A percentile compares a stretch with the other conserved stretches of the same genome.
These are phyloP conservation scores for Aspergillus carlsbadensis DNA, from an alignment of 495 filamentous ascomycete species.

Conservation along the genomic window DNA sequence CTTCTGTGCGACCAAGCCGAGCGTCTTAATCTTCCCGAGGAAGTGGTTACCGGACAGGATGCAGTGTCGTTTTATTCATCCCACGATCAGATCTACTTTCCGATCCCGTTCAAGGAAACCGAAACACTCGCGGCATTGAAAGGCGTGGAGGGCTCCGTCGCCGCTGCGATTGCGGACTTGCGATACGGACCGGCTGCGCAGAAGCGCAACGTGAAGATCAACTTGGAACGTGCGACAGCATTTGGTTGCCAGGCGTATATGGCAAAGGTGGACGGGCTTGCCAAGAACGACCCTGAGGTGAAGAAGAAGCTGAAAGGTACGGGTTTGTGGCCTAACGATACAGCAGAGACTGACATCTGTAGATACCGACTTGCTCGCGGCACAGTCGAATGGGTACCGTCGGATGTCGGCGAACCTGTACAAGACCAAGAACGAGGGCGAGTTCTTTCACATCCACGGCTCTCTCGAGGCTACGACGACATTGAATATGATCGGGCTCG, in stretches of 20 bases:
- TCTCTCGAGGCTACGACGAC: constrained; percentile 69
- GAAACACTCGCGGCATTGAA: constrained; percentile 68
- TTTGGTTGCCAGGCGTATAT: constrained; percentile 74
- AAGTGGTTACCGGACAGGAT: constrained; percentile 35
- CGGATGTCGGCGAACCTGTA: constrained; percentile 76
- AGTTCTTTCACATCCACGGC: constrained; percentile 78
- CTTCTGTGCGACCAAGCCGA: constrained; percentile 41
- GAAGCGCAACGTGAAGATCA: constrained; percentile 52
- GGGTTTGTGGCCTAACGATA: not conserved
- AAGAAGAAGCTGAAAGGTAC: constrained; percentile 62
- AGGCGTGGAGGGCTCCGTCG: constrained; percentile 66
- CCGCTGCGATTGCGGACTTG: constrained; percentile 61
- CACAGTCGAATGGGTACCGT: constrained; percentile 71
- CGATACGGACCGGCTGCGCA: constrained; percentile 38
- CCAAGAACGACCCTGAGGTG: constrained; percentile 59
- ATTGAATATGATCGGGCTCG: constrained; percentile 69
- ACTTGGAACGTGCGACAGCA: constrained; percentile 61
- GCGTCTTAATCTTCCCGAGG: constrained; percentile 34
- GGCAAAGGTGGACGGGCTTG: constrained; percentile 67
- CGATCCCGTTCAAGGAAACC: constrained; percentile 70
- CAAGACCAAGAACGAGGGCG: constrained; percentile 59
- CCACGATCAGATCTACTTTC: constrained; percentile 51
- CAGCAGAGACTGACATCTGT: constrained; percentile 16
- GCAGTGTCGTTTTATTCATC: constrained; percentile 41
- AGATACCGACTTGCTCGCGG: constrained; percentile 70